A percentile compares a stretch with the other conserved stretches of the same genome.
Conservation (phyloP, 225 moss, liverwort and hornwort species). For the Sphagnum contortum region DNA sequence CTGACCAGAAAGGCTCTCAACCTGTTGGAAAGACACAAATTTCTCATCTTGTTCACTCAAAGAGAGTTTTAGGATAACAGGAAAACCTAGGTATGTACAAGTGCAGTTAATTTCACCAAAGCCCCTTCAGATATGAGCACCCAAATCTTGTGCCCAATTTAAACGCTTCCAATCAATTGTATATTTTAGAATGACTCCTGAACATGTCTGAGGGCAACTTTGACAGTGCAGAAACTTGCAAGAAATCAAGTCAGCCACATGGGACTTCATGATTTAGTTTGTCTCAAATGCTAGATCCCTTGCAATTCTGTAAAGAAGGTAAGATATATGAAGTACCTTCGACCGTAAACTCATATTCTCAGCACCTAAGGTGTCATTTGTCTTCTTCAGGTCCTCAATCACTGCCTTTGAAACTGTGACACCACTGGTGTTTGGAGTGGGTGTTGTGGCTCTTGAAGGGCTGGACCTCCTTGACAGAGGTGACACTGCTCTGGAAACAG, state of each 20-base stretch:
- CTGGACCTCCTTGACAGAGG: constrained; percentile 82
- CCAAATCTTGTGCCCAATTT: too few species aligned
- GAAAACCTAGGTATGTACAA: too few species aligned
- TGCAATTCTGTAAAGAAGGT: too few species aligned
- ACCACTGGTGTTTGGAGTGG: constrained; percentile 78
- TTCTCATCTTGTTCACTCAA: background rate
- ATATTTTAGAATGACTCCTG: too few species aligned
- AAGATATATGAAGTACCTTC: constrained; percentile 35
- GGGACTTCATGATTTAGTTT: too few species aligned
- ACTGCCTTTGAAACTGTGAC: constrained; percentile 69
- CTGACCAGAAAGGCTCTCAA: constrained; percentile 38
- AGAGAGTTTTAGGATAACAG: background rate
- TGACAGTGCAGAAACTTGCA: too few species aligned
- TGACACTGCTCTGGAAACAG: constrained; percentile 75
- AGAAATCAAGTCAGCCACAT: too few species aligned
- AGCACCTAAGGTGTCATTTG: constrained; percentile 76
- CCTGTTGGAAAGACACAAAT: constrained; percentile 10
- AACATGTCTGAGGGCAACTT: too few species aligned
- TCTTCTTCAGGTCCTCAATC: constrained; percentile 94
- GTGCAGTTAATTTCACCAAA: too few species aligned
- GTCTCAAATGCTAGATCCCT: too few species aligned
- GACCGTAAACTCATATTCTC: constrained; percentile 69
- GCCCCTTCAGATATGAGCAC: too few species aligned
- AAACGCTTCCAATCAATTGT: too few species aligned
- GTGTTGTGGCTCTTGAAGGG: constrained; percentile 90